phyloP scores from a whole-genome alignment of 805 yeast species.

The Zygotorulaspora florentina region DNA sequence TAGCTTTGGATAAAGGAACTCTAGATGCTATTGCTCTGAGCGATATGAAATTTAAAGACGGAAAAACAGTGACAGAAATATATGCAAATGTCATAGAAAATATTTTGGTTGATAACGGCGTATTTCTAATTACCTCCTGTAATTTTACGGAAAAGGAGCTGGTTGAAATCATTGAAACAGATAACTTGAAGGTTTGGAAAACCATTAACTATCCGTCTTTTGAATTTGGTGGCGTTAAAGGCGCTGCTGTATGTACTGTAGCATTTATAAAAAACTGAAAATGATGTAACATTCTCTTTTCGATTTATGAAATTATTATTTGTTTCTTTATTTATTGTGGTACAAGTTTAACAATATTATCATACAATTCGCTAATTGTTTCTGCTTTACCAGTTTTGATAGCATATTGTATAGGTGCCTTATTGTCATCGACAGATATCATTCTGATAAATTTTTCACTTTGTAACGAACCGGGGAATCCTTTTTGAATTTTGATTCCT shows the following conservation, averaged over 20 bases:
- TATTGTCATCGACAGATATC: conserved; percentile 59
- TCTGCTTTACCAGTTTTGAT: conserved; percentile 63
- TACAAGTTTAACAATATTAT: conserved; percentile 26
- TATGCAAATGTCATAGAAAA: conserved; percentile 60
- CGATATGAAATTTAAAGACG: conserved; percentile 46
- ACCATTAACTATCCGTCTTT: conserved; percentile 73
- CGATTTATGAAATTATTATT: conserved; percentile 4
- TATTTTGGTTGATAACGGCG: conserved; percentile 51
- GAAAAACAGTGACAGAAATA: conserved; percentile 48
- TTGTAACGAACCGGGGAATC: conserved; percentile 79
- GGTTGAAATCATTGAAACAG: conserved; percentile 45
- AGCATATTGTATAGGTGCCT: conserved; percentile 77
- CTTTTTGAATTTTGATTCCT: conserved; percentile 63
- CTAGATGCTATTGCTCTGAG: conserved; percentile 93
- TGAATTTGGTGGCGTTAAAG: conserved; percentile 84
- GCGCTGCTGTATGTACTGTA: conserved; percentile 82
- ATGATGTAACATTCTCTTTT: conserved; percentile 8
- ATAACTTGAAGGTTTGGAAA: conserved; percentile 54
- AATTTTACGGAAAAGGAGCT: conserved; percentile 86
- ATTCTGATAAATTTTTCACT: conserved; percentile 81
- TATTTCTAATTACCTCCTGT: conserved; percentile 82
- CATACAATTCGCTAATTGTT: conserved; percentile 54
- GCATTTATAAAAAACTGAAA: conserved; percentile 54
- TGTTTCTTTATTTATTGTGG: conserved; percentile 13
- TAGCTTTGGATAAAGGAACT: conserved; percentile 91